Conservation (phyloP, 148 eudicot species). For the Fagopyrum esculentum region DNA sequence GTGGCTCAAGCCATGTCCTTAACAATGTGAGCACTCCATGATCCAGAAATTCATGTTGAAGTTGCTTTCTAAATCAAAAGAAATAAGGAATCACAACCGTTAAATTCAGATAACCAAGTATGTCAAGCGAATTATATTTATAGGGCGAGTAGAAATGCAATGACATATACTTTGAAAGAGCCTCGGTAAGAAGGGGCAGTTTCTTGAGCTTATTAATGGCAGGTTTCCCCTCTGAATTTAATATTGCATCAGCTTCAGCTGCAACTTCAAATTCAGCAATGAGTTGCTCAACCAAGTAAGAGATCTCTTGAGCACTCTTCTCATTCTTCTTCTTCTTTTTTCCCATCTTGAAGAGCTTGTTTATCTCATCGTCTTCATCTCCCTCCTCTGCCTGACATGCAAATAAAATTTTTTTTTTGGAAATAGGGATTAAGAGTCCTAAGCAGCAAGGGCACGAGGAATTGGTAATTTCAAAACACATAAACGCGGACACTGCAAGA, state of each 20-base stretch:
- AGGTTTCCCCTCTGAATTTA: conserved; percentile 71
- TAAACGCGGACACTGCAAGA: too few relatives aligned
- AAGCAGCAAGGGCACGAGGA: too few relatives aligned
- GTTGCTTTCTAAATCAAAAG: conserved; percentile 68
- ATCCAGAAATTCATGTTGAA: conserved; percentile 89
- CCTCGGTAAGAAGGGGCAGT: conserved; percentile 82
- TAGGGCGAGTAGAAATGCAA: neutral
- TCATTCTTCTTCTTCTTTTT: conserved; percentile 88
- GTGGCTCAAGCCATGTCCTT: conserved; percentile 95
- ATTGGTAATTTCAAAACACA: too few relatives aligned
- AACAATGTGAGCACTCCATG: conserved; percentile 85
- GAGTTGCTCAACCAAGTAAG: conserved; percentile 74
- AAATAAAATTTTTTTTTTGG: neutral
- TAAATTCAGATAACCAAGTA: neutral
- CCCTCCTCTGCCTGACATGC: conserved; percentile 80
- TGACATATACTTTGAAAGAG: conserved; percentile 71
- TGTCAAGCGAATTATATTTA: neutral
- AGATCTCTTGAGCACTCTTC: conserved; percentile 89
- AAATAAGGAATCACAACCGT: neutral
- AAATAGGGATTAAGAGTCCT: conserved; percentile 1
- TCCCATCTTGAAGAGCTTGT: conserved; percentile 60
- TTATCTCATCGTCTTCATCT: conserved; percentile 76
- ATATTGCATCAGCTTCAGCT: conserved; percentile 86
- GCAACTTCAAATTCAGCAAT: conserved; percentile 95
- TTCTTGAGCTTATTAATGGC: conserved; percentile 91